Percentiles rank a stretch among this genome's conserved stretches.
Evolutionary conservation across 2,329 filamentous ascomycete genomes (phyloP).

Genomic region (Elsinoe australis): DNA sequence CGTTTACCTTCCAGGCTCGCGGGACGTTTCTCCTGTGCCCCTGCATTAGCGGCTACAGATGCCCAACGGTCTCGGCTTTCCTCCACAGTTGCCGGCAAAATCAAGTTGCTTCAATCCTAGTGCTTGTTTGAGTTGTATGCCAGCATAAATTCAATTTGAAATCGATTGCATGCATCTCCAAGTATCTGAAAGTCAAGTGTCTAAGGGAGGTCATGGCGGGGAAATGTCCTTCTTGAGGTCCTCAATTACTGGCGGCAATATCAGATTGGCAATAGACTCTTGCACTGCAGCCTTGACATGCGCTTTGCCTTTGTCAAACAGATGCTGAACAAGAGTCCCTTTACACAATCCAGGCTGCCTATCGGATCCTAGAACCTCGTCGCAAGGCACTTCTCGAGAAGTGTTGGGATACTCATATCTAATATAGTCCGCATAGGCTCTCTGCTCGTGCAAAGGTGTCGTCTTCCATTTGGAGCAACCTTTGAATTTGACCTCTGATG

Average conservation of each 20-base stretch:
- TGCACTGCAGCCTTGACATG: slow-evolving; percentile 3
- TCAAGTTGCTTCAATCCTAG: too few relatives aligned
- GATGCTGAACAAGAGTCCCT: slow-evolving; percentile 32
- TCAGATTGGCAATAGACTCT: slow-evolving; percentile 5
- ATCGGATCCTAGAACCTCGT: slow-evolving; percentile 25
- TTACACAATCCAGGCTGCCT: slow-evolving; percentile 24
- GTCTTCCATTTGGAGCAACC: slow-evolving; percentile 28
- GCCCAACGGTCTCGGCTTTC: too few relatives aligned
- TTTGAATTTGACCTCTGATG: slow-evolving; percentile 29
- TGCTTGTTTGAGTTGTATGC: too few relatives aligned
- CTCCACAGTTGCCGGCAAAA: too few relatives aligned
- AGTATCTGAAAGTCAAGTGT: neutral
- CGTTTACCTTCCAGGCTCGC: too few relatives aligned
- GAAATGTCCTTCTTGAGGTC: neutral
- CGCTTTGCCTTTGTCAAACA: slow-evolving; percentile 22
- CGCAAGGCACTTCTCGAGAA: slow-evolving; percentile 31
- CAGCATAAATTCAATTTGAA: too few relatives aligned
- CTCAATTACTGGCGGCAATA: neutral
- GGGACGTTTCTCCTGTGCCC: too few relatives aligned
- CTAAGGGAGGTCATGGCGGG: neutral
- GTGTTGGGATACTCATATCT: slow-evolving; percentile 32
- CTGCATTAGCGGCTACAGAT: too few relatives aligned
- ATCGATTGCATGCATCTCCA: too few relatives aligned
- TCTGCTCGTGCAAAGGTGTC: slow-evolving; percentile 29
- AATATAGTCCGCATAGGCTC: slow-evolving; percentile 31